phyloP scores from a whole-genome alignment of 108 stramenopile species.

The Pseudonitzschia multiseries region DNA sequence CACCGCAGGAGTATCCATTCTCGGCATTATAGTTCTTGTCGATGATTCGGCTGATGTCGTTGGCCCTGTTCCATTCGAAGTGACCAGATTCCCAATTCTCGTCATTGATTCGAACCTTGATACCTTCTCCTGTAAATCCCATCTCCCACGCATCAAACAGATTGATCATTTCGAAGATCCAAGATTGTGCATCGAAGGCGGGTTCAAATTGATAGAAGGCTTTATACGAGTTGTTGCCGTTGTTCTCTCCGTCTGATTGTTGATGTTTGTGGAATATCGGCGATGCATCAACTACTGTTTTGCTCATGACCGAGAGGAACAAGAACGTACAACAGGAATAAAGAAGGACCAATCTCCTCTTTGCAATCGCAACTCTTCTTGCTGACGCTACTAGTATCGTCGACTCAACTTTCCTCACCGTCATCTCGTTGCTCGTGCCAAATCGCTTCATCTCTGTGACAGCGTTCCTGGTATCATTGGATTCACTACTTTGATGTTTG shows the following conservation, averaged over 20 bases:
- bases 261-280: background rate
- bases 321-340: background rate
- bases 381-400: background rate
- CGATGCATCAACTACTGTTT: background rate
- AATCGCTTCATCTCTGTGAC: no score
- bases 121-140: conserved; percentile 12
- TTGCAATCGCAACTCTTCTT: background rate
- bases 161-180: conserved; percentile 21
- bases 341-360: background rate
- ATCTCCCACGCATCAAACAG: conserved; percentile 13
- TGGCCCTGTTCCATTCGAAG: conserved; percentile 8
- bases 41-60: background rate
- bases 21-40: background rate
- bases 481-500: no score
- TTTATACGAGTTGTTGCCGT: background rate
- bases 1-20: background rate
- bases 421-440: no score
- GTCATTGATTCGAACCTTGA: conserved; percentile 24
- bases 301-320: background rate
- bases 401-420: no score
- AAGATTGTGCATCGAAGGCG: conserved; percentile 4
- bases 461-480: no score
- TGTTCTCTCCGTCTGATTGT: background rate
- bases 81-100: background rate
- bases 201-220: background rate